Conservation (phyloP, 495 filamentous ascomycete genomes). For the Aspergillus saccharolyticus region DNA sequence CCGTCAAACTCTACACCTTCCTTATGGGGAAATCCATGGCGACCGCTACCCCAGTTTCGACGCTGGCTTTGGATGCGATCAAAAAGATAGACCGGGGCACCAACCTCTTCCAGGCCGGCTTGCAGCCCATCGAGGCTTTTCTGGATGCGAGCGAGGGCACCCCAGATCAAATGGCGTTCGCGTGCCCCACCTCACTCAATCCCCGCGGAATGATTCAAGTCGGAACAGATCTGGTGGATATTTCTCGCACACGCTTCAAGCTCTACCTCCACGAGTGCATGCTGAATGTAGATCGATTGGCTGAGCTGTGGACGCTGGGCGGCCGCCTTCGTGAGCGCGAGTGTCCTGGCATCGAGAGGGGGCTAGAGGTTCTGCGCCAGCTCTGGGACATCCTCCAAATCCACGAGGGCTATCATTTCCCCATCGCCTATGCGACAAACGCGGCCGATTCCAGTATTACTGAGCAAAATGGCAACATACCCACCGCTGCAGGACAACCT, state of each 20-base stretch:
- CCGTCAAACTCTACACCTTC: slow-evolving; percentile 9
- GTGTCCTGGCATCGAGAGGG: background rate
- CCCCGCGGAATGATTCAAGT: background rate
- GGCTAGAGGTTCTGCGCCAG: slow-evolving; percentile 2
- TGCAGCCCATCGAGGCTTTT: background rate
- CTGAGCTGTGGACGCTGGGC: slow-evolving; percentile 3
- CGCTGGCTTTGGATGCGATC: background rate
- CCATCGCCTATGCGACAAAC: background rate
- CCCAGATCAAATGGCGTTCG: background rate
- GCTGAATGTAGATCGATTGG: background rate
- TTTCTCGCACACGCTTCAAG: slow-evolving; percentile 7
- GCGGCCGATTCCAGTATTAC: background rate
- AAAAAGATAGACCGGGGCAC: background rate
- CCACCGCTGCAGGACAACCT: too few species aligned
- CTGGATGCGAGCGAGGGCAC: background rate
- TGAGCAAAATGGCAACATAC: too few species aligned
- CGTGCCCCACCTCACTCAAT: background rate
- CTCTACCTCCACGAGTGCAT: slow-evolving; percentile 4
- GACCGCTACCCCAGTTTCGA: background rate
- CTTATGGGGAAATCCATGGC: background rate
- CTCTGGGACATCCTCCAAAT: slow-evolving; percentile 9
- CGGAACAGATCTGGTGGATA: slow-evolving; percentile 9
- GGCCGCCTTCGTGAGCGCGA: background rate
- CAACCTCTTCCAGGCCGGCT: background rate
- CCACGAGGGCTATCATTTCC: slow-evolving; percentile 3